Conservation (phyloP, 768 basidiomycete genomes). For the Sporobolomyces roseus region DNA sequence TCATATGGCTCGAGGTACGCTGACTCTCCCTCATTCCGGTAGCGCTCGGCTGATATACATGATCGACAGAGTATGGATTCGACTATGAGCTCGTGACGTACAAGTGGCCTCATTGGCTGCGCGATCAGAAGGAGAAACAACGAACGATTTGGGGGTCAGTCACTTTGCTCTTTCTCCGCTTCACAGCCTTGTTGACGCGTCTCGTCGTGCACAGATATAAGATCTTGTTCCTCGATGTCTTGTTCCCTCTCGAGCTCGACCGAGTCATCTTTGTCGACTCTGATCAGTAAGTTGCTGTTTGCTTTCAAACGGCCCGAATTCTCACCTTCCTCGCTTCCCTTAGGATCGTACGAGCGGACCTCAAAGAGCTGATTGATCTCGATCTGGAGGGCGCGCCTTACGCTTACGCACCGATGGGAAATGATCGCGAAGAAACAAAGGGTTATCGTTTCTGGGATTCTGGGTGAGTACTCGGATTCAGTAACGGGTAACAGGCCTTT, state of each 20-base stretch:
- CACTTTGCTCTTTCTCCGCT: no score
- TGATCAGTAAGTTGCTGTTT: conserved; percentile 57
- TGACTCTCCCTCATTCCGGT: neutral
- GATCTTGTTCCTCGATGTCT: conserved; percentile 95
- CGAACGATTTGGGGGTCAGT: conserved; percentile 85
- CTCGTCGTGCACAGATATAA: conserved; percentile 64
- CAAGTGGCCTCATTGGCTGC: conserved; percentile 98
- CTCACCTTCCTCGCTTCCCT: conserved; percentile 21
- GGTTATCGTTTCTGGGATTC: conserved; percentile 99
- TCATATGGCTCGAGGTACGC: conserved; percentile 27
- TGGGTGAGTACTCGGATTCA: conserved; percentile 70
- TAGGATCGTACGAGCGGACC: conserved; percentile 85
- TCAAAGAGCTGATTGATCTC: conserved; percentile 88
- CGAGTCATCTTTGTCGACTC: conserved; percentile 99
- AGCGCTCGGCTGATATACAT: no score
- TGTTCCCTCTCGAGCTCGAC: conserved; percentile 98
- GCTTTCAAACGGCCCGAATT: neutral
- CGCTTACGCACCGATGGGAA: conserved; percentile 89
- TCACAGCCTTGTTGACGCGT: neutral
- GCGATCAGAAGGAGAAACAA: conserved; percentile 96
- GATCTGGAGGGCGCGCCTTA: conserved; percentile 91
- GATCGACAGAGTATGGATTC: conserved; percentile 68
- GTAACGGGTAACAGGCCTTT: no score
- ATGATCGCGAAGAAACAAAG: conserved; percentile 90
- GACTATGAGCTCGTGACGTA: conserved; percentile 97